Base-by-base conservation (phyloP, 129 eudicot genomes). In the Artemisia tridentata region DNA sequence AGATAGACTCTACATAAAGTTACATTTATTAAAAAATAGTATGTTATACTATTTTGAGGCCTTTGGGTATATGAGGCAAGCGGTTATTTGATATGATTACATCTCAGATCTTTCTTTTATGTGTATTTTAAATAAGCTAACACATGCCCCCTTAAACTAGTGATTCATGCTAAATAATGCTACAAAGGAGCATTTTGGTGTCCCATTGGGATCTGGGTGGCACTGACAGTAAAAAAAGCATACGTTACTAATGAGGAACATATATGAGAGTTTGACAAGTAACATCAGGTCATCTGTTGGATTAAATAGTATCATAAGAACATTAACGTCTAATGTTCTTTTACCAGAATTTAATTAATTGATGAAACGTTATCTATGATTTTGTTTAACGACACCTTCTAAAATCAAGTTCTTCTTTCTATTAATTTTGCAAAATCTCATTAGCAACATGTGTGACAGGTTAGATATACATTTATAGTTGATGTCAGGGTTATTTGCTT, bases 211-310 rank as follows among this genome's bases (percentile, higher is more conserved):
- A 64, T 15, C 46, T 4, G 29, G 27, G 54, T 63, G 52, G 9
- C 41, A 21, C 18, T 51, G 15, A 41, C 72, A 38, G 63, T 74
- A 69, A 58, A 23, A 41, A 27, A 31, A 48, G 11, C 19, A 0
- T 51, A 51, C 15, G 12, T 14, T 38, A 38, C 45, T 13, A 14
- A 25, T 61, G 27, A 48, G 68, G 48, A 60, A 27, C 50, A 48
- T n/a, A 11, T 72, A 11, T 64, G 48, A 19, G 71, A 54, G 72
- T 41, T 72, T 21, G 76, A 38, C 46, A 15, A 41, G 75, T 56
- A 38, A 45, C 47, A 58, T 21, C 11, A 15, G 43, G 55, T 43
- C 69, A 62, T 62, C 19, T 49, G 20, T 12, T 60, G 25, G 53
- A 38, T 63, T 61, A 50, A 17, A 29, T 14, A 73, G 43, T 9